phyloP scores from a whole-genome alignment of 2,329 filamentous ascomycete species.

The Neonectria magnoliae region DNA sequence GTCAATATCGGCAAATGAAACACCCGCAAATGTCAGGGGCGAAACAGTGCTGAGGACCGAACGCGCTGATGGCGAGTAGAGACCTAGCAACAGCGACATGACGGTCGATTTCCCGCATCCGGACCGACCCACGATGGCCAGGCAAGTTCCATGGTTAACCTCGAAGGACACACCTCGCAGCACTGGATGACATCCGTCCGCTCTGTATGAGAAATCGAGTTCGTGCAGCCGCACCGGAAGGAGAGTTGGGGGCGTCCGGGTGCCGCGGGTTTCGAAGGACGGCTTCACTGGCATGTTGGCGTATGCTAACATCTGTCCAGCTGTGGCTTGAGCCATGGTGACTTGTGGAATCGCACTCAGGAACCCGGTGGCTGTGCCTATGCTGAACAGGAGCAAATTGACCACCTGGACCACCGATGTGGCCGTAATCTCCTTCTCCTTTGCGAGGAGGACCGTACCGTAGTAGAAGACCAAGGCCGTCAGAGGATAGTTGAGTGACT shows the following conservation, averaged over 20 bases:
- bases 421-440: slow-evolving; percentile 58
- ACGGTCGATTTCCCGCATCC: slow-evolving; percentile 94
- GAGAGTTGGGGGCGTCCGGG: slow-evolving; percentile 37
- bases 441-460: slow-evolving; percentile 71
- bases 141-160: slow-evolving; percentile 71
- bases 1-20: slow-evolving; percentile 68
- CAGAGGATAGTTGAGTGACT: slow-evolving; percentile 76
- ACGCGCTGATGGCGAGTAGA: slow-evolving; percentile 64
- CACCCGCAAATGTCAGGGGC: slow-evolving; percentile 66
- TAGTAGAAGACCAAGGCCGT: slow-evolving; percentile 88
- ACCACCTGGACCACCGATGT: slow-evolving; percentile 77
- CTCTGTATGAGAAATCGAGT: slow-evolving; percentile 78
- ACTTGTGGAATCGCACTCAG: slow-evolving; percentile 84
- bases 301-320: slow-evolving; percentile 76
- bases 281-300: slow-evolving; percentile 64
- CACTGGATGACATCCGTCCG: slow-evolving; percentile 60
- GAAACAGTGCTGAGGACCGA: slow-evolving; percentile 13
- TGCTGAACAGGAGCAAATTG: slow-evolving; percentile 84
- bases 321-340: slow-evolving; percentile 76
- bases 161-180: slow-evolving; percentile 73
- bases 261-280: slow-evolving; percentile 68
- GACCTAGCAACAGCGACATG: slow-evolving; percentile 75
- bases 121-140: slow-evolving; percentile 83
- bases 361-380: slow-evolving; percentile 76
- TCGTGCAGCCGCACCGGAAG: slow-evolving; percentile 60